Evolutionary conservation across 2,329 filamentous ascomycete genomes (phyloP), one percentile per base, ranked within the genome.

Genomic region (Paecilomyces dactylethromorphus): DNA sequence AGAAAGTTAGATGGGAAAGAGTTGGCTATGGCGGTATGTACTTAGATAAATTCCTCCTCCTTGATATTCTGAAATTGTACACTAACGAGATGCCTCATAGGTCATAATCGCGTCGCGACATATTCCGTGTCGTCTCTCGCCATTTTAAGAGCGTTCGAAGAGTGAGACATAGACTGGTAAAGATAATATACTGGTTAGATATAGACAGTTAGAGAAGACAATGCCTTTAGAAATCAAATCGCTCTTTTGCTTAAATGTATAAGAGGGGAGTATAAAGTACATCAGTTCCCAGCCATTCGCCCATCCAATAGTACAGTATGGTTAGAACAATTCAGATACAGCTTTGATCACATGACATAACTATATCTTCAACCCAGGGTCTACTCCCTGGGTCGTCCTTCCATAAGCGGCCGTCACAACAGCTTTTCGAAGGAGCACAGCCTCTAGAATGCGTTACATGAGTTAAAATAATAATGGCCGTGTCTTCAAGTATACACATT

Each of bases 1-100:
- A 79, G 60, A 72, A 62, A 49, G 72, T 79, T 4, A 64, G 74
- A 31, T 79, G 77, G 77, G 74, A 79, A 58, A 72, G 74, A 55
- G 71, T 78, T 32, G 65, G 67, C 56, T 75, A 78, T 56, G 77
- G 77, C 55, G 77, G 77, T 73, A 71, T 61, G 70, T 71, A 51
- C 29, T 52, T 10, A 57, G 26, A 15, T 11, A 54, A 32, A 10
- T 49, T 18, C 39, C 26, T 18, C 3, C 49, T n/a, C 18, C 11
- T 54, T 6, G 13, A 21, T 45, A 45, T 56, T 50, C 7, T 32
- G 18, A 2, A 18, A 21, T 32, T 52, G 53, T 10, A 53, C 24
- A 35, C 52, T n/a, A 11, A 54, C 54, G 57, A 57, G 11, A 53
- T 3, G 33, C n/a, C 32, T 4, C 15, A 18, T 56, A 76, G 74